These are phyloP conservation scores for Spiromastix sp. DNA, from an alignment of 2,329 filamentous ascomycete genomes.

Conservation along the genomic window DNA sequence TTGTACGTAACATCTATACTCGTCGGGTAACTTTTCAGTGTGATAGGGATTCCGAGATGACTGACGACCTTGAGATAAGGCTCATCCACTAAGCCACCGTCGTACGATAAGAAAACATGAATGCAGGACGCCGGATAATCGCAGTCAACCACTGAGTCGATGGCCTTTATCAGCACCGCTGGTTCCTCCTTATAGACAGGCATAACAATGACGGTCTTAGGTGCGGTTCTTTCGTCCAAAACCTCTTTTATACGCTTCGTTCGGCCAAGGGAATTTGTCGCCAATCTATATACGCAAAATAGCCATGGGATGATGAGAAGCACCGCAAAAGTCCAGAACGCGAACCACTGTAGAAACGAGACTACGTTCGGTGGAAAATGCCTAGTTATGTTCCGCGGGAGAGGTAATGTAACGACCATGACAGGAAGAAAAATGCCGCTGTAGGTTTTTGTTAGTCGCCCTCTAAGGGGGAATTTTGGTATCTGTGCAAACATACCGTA, in stretches of 20 bases:
- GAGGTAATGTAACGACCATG: constrained; percentile 84
- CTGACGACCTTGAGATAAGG: constrained; percentile 79
- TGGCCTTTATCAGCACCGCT: constrained; percentile 69
- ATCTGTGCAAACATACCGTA: constrained; percentile 49
- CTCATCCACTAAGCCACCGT: constrained; percentile 81
- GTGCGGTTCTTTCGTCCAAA: constrained; percentile 73
- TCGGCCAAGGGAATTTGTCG: constrained; percentile 76
- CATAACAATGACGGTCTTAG: constrained; percentile 94
- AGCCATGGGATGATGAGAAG: constrained; percentile 84
- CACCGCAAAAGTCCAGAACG: constrained; percentile 83
- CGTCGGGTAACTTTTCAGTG: constrained; percentile 66
- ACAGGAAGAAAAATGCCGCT: constrained; percentile 82
- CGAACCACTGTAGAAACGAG: constrained; percentile 76
- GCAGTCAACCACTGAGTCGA: constrained; percentile 86
- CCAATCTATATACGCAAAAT: constrained; percentile 83
- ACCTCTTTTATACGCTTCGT: constrained; percentile 72
- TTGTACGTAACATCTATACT: constrained; percentile 86
- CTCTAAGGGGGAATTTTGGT: background rate
- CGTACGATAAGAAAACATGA: constrained; percentile 91
- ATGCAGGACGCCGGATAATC: constrained; percentile 89
- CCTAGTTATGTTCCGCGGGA: constrained; percentile 60
- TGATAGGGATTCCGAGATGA: constrained; percentile 70
- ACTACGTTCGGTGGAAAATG: constrained; percentile 65
- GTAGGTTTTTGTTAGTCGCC: constrained; percentile 3
- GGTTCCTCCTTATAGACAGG: constrained; percentile 91